A percentile compares a stretch with the other conserved stretches of the same genome.
Conservation (phyloP, 495 filamentous ascomycete genomes). For the Friedmanniomyces simplex region DNA sequence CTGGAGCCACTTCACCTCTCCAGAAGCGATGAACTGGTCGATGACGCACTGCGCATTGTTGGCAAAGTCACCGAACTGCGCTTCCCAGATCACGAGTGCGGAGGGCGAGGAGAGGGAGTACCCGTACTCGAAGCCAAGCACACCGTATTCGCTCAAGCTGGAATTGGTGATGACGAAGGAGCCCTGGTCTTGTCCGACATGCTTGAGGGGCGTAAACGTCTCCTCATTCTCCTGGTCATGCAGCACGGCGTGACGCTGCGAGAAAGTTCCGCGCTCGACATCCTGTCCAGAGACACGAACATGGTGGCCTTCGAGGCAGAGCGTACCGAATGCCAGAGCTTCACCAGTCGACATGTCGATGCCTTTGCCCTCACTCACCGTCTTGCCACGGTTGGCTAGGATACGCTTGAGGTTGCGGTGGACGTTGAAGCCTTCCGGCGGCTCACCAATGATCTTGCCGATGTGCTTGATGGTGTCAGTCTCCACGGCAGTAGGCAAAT, state of each 20-base stretch:
- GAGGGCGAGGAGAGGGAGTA: conserved; percentile 96
- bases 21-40: conserved; percentile 96
- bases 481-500: conserved; percentile 76
- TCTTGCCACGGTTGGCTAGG: conserved; percentile 78
- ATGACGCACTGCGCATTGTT: conserved; percentile 99
- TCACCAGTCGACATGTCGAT: conserved; percentile 98
- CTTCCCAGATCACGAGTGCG: conserved; percentile 97
- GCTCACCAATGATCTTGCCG: conserved; percentile 58
- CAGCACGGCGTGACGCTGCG: conserved; percentile 90
- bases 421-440: conserved; percentile 74
- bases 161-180: conserved; percentile 96
- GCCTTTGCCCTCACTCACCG: conserved; percentile 80
- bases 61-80: conserved; percentile 98
- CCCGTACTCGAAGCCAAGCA: conserved; percentile 95
- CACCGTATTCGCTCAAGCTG: conserved; percentile 88
- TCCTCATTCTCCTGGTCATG: conserved; percentile 91
- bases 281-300: conserved; percentile 96
- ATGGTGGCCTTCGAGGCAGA: conserved; percentile 87
- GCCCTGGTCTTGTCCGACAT: conserved; percentile 79
- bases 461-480: conserved; percentile 62
- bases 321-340: conserved; percentile 85
- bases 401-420: conserved; percentile 98
- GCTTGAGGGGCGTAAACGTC: conserved; percentile 85
- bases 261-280: conserved; percentile 99
- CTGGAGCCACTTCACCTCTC: conserved; percentile 97